Conservation (phyloP, 805 yeast genomes). For the Scheffersomyces spartinae region DNA sequence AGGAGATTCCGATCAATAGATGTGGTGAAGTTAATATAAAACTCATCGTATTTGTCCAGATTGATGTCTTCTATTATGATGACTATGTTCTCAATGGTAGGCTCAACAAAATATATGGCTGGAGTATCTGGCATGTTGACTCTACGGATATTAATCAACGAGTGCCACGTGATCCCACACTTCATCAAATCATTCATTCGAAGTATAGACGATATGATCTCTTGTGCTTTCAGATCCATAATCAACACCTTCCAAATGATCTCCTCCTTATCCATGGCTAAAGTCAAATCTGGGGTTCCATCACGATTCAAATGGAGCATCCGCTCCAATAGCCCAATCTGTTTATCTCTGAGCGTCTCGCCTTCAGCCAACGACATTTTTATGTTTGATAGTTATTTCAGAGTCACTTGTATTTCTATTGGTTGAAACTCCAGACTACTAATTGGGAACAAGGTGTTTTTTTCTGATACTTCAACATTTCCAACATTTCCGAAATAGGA, state of each 20-base stretch:
- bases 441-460: background rate
- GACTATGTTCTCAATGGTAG: conserved; percentile 66
- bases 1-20: conserved; percentile 64
- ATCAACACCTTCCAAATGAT: conserved; percentile 86
- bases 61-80: conserved; percentile 62
- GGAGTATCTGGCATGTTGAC: conserved; percentile 92
- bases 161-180: conserved; percentile 87
- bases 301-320: conserved; percentile 77
- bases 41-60: conserved; percentile 64
- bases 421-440: too few species aligned
- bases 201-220: conserved; percentile 80
- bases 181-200: conserved; percentile 83
- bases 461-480: too few species aligned
- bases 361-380: conserved; percentile 7
- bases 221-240: conserved; percentile 71
- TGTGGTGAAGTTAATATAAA: conserved; percentile 79
- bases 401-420: too few species aligned
- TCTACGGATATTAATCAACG: conserved; percentile 58
- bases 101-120: conserved; percentile 83
- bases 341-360: conserved; percentile 14
- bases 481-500: too few species aligned
- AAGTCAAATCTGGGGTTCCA: conserved; percentile 39
- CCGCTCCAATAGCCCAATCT: conserved; percentile 51
- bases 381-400: too few species aligned
- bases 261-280: conserved; percentile 49